phyloP scores from a whole-genome alignment of 2,329 filamentous ascomycete species.

The Sclerotinia glacialis region DNA sequence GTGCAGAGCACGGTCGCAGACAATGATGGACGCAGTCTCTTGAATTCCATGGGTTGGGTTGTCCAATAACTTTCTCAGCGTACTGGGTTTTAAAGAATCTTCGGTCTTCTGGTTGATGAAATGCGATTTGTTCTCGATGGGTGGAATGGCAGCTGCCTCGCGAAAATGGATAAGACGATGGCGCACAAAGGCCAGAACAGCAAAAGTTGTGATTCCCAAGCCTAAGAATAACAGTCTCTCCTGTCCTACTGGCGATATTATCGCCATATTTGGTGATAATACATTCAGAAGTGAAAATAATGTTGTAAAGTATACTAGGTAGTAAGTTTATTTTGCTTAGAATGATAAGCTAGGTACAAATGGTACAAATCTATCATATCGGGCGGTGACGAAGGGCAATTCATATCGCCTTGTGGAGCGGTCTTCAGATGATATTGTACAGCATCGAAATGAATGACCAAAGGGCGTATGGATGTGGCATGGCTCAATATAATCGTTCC shows the following conservation, averaged over 20 bases:
- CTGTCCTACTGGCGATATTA: slow-evolving; percentile 33
- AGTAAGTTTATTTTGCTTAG: neutral
- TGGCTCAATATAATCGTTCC: neutral
- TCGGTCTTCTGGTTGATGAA: slow-evolving; percentile 76
- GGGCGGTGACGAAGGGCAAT: slow-evolving; percentile 16
- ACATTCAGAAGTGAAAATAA: slow-evolving; percentile 27
- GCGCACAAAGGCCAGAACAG: slow-evolving; percentile 56
- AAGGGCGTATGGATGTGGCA: neutral
- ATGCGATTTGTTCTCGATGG: slow-evolving; percentile 62
- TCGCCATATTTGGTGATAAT: slow-evolving; percentile 34
- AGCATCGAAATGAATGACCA: neutral
- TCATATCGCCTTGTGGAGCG: slow-evolving; percentile 1
- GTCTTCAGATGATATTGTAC: too few species aligned
- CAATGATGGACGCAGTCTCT: slow-evolving; percentile 62
- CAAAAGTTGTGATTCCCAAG: slow-evolving; percentile 52
- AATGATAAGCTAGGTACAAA: neutral
- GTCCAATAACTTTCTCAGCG: slow-evolving; percentile 63
- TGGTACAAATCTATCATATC: slow-evolving; percentile 7
- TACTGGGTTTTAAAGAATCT: slow-evolving; percentile 64
- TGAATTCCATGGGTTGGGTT: slow-evolving; percentile 72
- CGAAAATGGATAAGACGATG: slow-evolving; percentile 58
- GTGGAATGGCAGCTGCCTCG: slow-evolving; percentile 64
- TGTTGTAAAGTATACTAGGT: neutral
- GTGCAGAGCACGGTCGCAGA: slow-evolving; percentile 57
- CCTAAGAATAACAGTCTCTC: slow-evolving; percentile 35